These are phyloP conservation scores for Nephelium lappaceum DNA, from an alignment of 345 rosid genomes.

Conservation along the genomic window DNA sequence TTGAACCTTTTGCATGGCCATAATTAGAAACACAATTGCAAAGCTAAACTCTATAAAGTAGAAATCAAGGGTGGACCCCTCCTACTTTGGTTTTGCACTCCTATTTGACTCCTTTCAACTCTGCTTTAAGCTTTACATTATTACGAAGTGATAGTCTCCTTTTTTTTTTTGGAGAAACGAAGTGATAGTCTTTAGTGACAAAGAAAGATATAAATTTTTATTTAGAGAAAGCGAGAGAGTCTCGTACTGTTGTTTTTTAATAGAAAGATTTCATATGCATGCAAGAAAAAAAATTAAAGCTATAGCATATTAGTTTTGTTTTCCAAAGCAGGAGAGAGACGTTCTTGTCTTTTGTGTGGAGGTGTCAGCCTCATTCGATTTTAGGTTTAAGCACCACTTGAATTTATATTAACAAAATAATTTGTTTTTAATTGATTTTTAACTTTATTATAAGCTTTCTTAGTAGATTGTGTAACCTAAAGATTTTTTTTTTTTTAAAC, in stretches of 20 bases:
- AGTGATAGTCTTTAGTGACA: background rate
- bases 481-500: no score
- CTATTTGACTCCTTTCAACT: background rate
- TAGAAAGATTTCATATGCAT: no score
- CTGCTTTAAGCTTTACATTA: background rate
- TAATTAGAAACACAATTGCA: background rate
- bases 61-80: slow-evolving; percentile 1
- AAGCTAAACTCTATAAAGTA: background rate
- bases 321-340: background rate
- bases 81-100: background rate
- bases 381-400: no score
- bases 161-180: no score
- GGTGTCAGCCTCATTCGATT: no score
- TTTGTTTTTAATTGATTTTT: no score
- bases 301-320: background rate
- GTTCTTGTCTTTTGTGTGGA: background rate
- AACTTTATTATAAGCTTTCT: no score
- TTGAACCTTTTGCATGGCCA: slow-evolving; percentile 7
- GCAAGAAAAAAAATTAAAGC: no score
- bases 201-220: no score
- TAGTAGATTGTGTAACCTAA: no score
- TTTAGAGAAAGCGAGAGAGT: background rate
- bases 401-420: no score
- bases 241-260: no score
- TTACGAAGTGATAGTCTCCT: background rate